Conservation (phyloP, 1,284 basidiomycete genomes). For the Wolfiporia cocos region DNA sequence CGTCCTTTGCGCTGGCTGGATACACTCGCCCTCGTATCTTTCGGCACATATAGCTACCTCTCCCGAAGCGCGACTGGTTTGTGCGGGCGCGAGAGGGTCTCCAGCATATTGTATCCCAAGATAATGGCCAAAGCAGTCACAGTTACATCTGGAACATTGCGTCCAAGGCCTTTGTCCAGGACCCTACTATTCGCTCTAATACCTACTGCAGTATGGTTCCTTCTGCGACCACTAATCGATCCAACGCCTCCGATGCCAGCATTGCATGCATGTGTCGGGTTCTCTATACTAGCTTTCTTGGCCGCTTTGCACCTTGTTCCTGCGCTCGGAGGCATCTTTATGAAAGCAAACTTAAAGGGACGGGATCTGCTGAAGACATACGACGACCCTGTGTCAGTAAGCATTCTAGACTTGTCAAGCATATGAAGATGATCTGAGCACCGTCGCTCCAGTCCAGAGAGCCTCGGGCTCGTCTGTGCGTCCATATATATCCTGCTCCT, state of each 20-base stretch:
- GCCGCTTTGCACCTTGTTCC: constrained; percentile 72
- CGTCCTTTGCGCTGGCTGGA: too few species aligned
- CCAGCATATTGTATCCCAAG: too few species aligned
- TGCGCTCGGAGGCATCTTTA: constrained; percentile 65
- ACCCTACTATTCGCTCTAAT: constrained; percentile 48
- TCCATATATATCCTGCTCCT: constrained; percentile 83
- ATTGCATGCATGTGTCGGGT: constrained; percentile 70
- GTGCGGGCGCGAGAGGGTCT: too few species aligned
- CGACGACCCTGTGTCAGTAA: constrained; percentile 63
- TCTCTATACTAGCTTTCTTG: constrained; percentile 76
- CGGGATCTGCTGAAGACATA: constrained; percentile 78
- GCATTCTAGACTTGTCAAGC: too few species aligned
- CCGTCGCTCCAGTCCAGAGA: constrained; percentile 93
- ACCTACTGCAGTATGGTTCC: constrained; percentile 65
- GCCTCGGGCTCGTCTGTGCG: constrained; percentile 87
- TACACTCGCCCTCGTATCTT: too few species aligned
- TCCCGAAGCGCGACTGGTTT: too few species aligned
- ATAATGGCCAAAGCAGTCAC: too few species aligned
- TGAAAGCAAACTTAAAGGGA: constrained; percentile 74
- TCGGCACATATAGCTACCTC: too few species aligned
- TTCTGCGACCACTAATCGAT: constrained; percentile 61
- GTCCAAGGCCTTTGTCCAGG: constrained; percentile 47
- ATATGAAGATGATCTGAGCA: too few species aligned
- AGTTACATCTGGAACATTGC: too few species aligned
- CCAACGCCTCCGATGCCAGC: constrained; percentile 64